Evolutionary conservation across 2,329 filamentous ascomycete genomes (phyloP).

Genomic region (Rhexocercosporidium sp.): DNA sequence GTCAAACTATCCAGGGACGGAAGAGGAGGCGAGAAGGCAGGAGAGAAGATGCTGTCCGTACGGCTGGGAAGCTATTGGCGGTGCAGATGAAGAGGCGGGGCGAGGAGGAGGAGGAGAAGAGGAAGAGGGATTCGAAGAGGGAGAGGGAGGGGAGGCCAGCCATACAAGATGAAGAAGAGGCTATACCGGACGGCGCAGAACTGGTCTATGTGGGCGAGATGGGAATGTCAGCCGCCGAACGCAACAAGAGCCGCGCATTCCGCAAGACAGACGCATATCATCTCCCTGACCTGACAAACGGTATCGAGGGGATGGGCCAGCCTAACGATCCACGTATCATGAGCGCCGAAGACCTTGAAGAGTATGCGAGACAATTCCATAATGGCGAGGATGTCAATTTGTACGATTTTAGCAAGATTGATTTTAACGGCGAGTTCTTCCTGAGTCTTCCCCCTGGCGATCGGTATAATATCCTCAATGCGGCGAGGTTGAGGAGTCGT

Average conservation of each 20-base stretch:
- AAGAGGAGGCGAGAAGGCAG: conserved; percentile 84
- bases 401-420: conserved; percentile 98
- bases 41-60: conserved; percentile 89
- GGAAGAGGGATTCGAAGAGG: conserved; percentile 47
- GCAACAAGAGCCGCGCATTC: conserved; percentile 76
- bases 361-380: conserved; percentile 92
- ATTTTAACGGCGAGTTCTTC: conserved; percentile 96
- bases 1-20: conserved; percentile 83
- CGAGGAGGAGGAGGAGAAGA: conserved; percentile 79
- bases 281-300: conserved; percentile 80
- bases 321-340: conserved; percentile 95
- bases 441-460: conserved; percentile 86
- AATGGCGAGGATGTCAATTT: conserved; percentile 87
- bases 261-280: conserved; percentile 95
- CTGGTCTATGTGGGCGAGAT: conserved; percentile 92
- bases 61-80: conserved; percentile 88
- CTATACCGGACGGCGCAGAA: conserved; percentile 68
- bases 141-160: conserved; percentile 48
- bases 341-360: conserved; percentile 91
- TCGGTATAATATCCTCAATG: conserved; percentile 96
- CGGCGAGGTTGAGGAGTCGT: conserved; percentile 83
- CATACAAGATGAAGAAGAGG: conserved; percentile 65
- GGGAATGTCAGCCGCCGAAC: conserved; percentile 78
- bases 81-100: conserved; percentile 92
- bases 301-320: conserved; percentile 83